These are phyloP conservation scores for Heritiera littoralis DNA, from an alignment of 345 rosid species.

Conservation along the genomic window DNA sequence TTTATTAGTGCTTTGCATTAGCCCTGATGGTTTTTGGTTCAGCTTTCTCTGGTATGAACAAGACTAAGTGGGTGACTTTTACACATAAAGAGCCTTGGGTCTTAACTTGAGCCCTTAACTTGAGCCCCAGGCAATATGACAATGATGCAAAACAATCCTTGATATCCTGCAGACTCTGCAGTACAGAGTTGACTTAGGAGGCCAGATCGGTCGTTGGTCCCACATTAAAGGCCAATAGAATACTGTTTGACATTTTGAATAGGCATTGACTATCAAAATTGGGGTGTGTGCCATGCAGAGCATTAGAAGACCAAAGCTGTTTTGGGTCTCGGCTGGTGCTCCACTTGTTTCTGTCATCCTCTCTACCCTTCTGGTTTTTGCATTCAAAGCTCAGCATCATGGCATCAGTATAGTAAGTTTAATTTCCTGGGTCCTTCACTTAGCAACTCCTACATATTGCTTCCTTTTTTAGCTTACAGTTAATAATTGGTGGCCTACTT, in stretches of 20 bases:
- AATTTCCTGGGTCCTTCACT: background rate
- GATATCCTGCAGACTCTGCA: background rate
- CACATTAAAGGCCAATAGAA: background rate
- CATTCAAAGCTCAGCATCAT: conserved; percentile 70
- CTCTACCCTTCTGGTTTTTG: conserved; percentile 75
- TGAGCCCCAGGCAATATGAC: background rate
- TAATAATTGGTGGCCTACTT: background rate
- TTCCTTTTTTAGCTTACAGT: background rate
- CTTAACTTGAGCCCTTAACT: no score
- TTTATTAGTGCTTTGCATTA: background rate
- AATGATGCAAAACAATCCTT: background rate
- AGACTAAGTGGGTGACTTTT: background rate
- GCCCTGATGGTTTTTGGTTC: background rate
- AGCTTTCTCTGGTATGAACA: background rate
- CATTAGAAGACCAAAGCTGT: conserved; percentile 50
- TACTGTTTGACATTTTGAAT: background rate
- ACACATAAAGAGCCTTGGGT: background rate
- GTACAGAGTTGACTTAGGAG: background rate
- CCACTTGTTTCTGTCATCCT: conserved; percentile 77
- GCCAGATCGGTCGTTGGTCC: background rate
- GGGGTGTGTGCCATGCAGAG: conserved; percentile 56
- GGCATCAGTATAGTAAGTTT: conserved; percentile 47
- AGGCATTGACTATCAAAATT: conserved; percentile 6
- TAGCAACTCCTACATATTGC: background rate
- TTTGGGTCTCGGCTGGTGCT: conserved; percentile 39